Evolutionary conservation across 148 eudicot species (phyloP).

Genomic region (Vaccinium myrtillus): DNA sequence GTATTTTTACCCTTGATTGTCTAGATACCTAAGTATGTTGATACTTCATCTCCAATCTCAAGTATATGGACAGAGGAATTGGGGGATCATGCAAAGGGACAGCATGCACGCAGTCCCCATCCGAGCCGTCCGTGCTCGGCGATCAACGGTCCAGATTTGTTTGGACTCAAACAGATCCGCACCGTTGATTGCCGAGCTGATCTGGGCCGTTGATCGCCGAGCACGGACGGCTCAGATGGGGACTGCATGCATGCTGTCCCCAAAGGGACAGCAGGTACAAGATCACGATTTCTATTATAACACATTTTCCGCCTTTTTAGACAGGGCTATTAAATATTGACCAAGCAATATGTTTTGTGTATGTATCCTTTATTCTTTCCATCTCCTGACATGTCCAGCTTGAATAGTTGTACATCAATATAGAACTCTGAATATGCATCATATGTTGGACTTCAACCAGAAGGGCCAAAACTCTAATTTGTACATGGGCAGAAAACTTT

Average conservation of each 20-base stretch:
- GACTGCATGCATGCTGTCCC: too few species aligned
- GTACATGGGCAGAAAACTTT: not conserved
- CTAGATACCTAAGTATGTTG: not conserved
- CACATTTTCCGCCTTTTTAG: not conserved
- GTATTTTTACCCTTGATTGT: not conserved
- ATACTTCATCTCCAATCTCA: not conserved
- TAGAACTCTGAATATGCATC: not conserved
- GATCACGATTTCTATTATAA: not conserved
- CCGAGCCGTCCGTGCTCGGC: too few species aligned
- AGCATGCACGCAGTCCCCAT: too few species aligned
- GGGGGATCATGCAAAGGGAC: too few species aligned
- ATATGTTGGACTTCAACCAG: not conserved
- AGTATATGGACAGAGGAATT: too few species aligned
- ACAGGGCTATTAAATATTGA: not conserved
- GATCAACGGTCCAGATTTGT: too few species aligned
- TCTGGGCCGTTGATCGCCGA: too few species aligned
- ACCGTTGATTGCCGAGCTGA: too few species aligned
- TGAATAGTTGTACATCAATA: not conserved
- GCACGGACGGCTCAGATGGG: too few species aligned
- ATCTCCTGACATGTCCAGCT: not conserved
- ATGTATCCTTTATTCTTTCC: slow-evolving; percentile 6
- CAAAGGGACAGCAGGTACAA: not conserved
- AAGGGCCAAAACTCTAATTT: not conserved
- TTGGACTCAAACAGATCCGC: too few species aligned
- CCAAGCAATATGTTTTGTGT: not conserved